phyloP scores from a whole-genome alignment of 805 yeast species.

The Kuraishia capsulata region DNA sequence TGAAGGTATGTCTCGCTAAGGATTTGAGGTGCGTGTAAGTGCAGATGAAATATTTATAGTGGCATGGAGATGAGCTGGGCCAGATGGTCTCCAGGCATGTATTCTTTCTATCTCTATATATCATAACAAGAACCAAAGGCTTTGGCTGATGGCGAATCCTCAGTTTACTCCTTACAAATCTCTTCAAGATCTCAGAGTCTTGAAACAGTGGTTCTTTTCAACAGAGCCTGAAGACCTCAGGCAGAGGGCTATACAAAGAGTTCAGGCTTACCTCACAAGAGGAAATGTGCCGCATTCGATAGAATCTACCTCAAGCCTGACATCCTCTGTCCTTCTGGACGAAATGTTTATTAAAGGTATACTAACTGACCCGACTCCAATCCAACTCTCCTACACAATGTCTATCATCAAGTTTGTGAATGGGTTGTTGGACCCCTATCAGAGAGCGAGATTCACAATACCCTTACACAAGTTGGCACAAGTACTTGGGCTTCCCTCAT shows the following conservation, averaged over 20 bases:
- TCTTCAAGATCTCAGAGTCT: conserved; percentile 30
- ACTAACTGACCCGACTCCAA: conserved; percentile 21
- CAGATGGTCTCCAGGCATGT: no score
- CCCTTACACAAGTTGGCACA: conserved; percentile 72
- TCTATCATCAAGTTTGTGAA: conserved; percentile 80
- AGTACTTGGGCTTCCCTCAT: conserved; percentile 58
- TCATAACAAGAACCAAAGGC: neutral
- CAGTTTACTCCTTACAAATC: conserved; percentile 25
- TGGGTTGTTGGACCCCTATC: conserved; percentile 82
- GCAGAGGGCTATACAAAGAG: conserved; percentile 38
- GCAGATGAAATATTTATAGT: no score
- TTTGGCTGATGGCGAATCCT: conserved; percentile 10
- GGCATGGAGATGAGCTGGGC: no score
- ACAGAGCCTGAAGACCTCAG: conserved; percentile 18
- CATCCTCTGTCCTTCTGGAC: conserved; percentile 19
- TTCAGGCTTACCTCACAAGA: conserved; percentile 44
- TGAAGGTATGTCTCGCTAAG: no score
- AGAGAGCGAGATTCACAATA: conserved; percentile 67
- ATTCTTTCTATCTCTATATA: neutral
- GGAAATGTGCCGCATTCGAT: conserved; percentile 67
- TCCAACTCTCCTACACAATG: conserved; percentile 58
- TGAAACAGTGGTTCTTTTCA: conserved; percentile 44
- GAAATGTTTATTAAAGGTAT: neutral
- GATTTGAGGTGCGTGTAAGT: no score
- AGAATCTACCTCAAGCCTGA: conserved; percentile 53